A percentile compares a stretch with the other conserved stretches of the same genome.
Conservation (phyloP, 345 rosid genomes). For the Camelina sativa region DNA sequence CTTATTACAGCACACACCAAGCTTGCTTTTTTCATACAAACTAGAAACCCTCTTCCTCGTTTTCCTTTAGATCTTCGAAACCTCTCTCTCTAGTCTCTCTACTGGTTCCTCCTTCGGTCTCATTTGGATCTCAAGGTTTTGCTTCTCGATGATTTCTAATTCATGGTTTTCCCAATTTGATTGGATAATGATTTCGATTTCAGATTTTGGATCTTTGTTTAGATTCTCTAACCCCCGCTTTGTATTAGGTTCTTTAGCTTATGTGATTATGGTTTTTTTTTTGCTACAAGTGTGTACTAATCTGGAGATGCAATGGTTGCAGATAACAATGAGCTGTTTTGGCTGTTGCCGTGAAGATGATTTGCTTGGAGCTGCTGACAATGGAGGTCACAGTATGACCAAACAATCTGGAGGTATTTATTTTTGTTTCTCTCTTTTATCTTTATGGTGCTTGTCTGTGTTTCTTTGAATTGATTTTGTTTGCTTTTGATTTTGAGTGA, state of each 20-base stretch:
- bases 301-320: background rate
- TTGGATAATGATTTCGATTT: background rate
- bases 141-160: background rate
- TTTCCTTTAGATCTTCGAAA: conserved; percentile 5
- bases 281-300: background rate
- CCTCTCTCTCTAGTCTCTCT: background rate
- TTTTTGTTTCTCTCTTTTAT: background rate
- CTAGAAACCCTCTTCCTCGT: background rate
- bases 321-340: conserved; percentile 65
- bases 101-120: background rate
- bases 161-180: background rate
- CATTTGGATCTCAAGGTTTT: background rate
- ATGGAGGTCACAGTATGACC: conserved; percentile 57
- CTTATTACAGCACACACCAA: background rate
- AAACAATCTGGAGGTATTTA: conserved; percentile 68
- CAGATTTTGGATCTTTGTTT: background rate
- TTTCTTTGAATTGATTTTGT: background rate
- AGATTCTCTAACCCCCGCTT: background rate
- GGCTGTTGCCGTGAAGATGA: conserved; percentile 73
- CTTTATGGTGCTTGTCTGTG: background rate
- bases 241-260: too few relatives aligned
- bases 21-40: too few relatives aligned
- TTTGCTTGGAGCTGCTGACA: conserved; percentile 59
- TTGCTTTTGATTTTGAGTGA: conserved; percentile 8
- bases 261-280: background rate